Percentiles rank a stretch among this genome's conserved stretches.
phyloP scores from a whole-genome alignment of 1,284 basidiomycete species.

The Pterulicium gracile region DNA sequence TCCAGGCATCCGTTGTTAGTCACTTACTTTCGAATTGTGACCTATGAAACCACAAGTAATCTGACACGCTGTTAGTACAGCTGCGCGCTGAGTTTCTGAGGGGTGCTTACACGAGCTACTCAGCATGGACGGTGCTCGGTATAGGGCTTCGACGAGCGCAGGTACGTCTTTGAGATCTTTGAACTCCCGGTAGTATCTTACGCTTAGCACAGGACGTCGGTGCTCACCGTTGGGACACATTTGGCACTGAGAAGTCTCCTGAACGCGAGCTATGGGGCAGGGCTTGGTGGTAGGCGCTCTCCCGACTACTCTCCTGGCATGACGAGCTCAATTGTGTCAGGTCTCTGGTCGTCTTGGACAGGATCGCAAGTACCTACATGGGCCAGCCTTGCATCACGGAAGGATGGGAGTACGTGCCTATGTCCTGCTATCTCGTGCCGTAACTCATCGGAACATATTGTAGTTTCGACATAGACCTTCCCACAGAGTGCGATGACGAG shows the following conservation, averaged over 20 bases:
- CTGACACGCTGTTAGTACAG: too few relatives aligned
- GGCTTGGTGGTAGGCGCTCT: constrained; percentile 1
- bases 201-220: constrained; percentile 1
- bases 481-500: constrained; percentile 61
- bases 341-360: not conserved
- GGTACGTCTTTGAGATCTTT: too few relatives aligned
- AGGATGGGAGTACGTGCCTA: not conserved
- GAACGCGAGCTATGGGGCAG: not conserved
- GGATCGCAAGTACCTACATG: not conserved
- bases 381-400: not conserved
- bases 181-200: too few relatives aligned
- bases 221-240: not conserved
- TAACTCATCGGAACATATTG: too few relatives aligned
- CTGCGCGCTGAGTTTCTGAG: not conserved
- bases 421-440: too few relatives aligned
- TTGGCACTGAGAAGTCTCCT: not conserved
- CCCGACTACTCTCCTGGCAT: too few relatives aligned
- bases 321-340: not conserved
- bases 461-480: not conserved
- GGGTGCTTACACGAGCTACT: not conserved
- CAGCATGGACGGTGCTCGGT: not conserved
- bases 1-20: not conserved
- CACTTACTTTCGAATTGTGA: not conserved
- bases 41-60: not conserved
- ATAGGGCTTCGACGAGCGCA: not conserved